Conservation (phyloP, 331 rosid species). For the Stylosanthes scabra region DNA sequence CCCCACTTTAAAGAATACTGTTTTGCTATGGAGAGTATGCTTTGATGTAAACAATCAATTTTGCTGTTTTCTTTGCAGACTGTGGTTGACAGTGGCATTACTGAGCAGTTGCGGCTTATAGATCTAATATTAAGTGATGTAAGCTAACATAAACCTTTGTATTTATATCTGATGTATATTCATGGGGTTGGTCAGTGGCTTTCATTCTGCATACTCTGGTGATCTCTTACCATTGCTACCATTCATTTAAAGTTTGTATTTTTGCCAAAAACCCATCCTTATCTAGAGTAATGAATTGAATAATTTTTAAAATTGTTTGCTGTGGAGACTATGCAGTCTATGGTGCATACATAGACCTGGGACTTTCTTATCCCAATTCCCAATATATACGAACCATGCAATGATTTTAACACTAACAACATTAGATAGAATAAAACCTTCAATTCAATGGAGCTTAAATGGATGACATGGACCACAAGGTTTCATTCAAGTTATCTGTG, state of each 20-base stretch:
- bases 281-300: conserved; percentile 11
- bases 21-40: not conserved
- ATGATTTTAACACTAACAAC: conserved; percentile 7
- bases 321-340: conserved; percentile 11
- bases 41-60: not conserved
- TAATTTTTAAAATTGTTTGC: not conserved
- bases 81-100: conserved; percentile 82
- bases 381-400: not conserved
- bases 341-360: conserved; percentile 18
- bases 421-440: conserved; percentile 1
- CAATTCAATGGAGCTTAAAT: conserved; percentile 1
- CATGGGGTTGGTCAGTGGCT: conserved; percentile 2
- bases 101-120: conserved; percentile 87
- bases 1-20: too few relatives aligned
- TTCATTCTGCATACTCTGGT: conserved; percentile 22
- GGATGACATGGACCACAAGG: conserved; percentile 1
- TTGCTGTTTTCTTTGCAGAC: conserved; percentile 57
- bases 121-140: conserved; percentile 86
- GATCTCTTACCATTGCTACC: conserved; percentile 16
- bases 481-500: conserved; percentile 14
- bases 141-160: conserved; percentile 52
- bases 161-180: conserved; percentile 39
- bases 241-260: conserved; percentile 10
- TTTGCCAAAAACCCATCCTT: conserved; percentile 9
- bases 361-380: not conserved